Evolutionary conservation across 768 basidiomycete species (phyloP).

Genomic region (Boletus pseudo-olivaceus): DNA sequence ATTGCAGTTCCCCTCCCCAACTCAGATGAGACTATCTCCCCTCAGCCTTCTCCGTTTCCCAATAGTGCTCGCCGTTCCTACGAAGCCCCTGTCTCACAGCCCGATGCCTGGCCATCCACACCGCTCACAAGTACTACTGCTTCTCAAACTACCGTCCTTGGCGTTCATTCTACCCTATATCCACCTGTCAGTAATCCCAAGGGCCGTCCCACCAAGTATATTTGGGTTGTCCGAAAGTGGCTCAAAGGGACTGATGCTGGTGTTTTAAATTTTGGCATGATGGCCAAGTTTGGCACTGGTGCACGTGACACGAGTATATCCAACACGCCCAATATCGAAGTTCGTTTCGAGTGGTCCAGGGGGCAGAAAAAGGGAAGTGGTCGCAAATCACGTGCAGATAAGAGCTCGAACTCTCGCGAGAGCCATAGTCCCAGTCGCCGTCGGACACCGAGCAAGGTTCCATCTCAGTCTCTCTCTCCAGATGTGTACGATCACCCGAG

Average conservation of each 20-base stretch:
- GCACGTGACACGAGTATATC: conserved; percentile 20
- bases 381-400: conserved; percentile 21
- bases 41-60: conserved; percentile 14
- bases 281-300: conserved; percentile 36
- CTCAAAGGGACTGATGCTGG: conserved; percentile 53
- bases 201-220: conserved; percentile 50
- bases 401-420: conserved; percentile 9
- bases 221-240: conserved; percentile 78
- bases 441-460: conserved; percentile 5
- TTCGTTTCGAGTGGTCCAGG: conserved; percentile 78
- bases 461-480: conserved; percentile 10
- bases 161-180: conserved; percentile 63
- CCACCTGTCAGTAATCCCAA: conserved; percentile 40
- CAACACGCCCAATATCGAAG: conserved; percentile 48
- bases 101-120: conserved; percentile 8
- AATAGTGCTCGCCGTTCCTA: conserved; percentile 8
- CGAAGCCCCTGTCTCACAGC: conserved; percentile 13
- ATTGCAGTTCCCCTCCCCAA: conserved; percentile 28
- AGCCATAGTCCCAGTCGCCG: conserved; percentile 13
- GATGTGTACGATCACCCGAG: conserved; percentile 28
- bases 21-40: conserved; percentile 19
- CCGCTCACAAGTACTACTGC: conserved; percentile 12
- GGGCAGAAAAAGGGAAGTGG: conserved; percentile 21
- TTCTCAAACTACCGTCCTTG: conserved; percentile 52
- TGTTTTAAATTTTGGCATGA: conserved; percentile 41